A percentile compares a stretch with the other conserved stretches of the same genome.
Conservation (phyloP, 805 yeast genomes). For the Clavispora santaluciae region DNA sequence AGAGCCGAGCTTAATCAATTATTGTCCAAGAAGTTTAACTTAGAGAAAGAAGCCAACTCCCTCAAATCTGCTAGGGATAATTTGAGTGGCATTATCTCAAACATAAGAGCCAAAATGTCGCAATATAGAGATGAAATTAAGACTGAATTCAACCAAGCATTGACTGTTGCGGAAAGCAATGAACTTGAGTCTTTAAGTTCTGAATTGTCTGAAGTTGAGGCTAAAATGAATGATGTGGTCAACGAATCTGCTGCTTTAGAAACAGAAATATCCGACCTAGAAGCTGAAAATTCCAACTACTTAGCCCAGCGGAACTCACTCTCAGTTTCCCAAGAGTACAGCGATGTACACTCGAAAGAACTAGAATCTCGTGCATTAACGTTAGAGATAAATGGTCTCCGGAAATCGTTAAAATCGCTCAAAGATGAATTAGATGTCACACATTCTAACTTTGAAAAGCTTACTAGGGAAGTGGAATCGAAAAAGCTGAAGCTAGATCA, state of each 20-base stretch:
- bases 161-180: constrained; percentile 46
- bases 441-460: constrained; percentile 20
- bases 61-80: constrained; percentile 29
- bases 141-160: constrained; percentile 48
- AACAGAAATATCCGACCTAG: constrained; percentile 27
- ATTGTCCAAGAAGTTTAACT: constrained; percentile 35
- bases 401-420: constrained; percentile 17
- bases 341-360: constrained; percentile 11
- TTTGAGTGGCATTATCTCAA: constrained; percentile 12
- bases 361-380: background rate
- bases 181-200: constrained; percentile 32
- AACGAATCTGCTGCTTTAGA: constrained; percentile 41
- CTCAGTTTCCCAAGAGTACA: constrained; percentile 16
- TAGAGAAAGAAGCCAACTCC: constrained; percentile 41
- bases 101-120: constrained; percentile 28
- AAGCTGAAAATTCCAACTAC: constrained; percentile 5
- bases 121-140: constrained; percentile 47
- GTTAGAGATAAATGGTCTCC: constrained; percentile 24
- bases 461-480: constrained; percentile 23
- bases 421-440: constrained; percentile 13
- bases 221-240: constrained; percentile 36
- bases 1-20: constrained; percentile 39
- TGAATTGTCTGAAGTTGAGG: constrained; percentile 36
- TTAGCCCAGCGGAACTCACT: constrained; percentile 8
- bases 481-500: constrained; percentile 40